phyloP scores from a whole-genome alignment of 1,284 basidiomycete genomes.

The Mrakiaceae sp. region DNA sequence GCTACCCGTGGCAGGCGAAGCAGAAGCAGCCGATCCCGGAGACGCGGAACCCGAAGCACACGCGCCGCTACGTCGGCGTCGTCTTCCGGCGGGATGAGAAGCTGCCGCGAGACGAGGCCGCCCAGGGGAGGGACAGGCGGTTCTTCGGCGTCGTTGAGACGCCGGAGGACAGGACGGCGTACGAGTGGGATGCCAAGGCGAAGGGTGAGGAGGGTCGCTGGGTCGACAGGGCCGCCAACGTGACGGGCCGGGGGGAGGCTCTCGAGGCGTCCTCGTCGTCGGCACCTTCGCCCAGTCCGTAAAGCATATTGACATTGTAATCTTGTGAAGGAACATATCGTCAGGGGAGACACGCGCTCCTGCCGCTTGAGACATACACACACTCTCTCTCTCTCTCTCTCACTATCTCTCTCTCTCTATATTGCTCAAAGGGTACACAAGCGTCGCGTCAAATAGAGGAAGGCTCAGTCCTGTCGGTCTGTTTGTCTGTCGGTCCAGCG shows the following conservation, averaged over 20 bases:
- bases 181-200: not conserved
- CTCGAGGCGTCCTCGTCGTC: too few relatives aligned
- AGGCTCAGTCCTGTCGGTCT: too few relatives aligned
- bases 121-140: slow-evolving; percentile 42
- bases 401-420: not conserved
- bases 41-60: slow-evolving; percentile 28
- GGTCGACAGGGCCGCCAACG: not conserved
- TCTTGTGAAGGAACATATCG: too few relatives aligned
- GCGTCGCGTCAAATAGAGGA: too few relatives aligned
- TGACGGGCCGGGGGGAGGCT: not conserved
- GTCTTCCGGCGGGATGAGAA: slow-evolving; percentile 65
- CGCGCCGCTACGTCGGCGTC: slow-evolving; percentile 67
- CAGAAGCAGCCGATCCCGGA: slow-evolving; percentile 18
- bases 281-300: too few relatives aligned
- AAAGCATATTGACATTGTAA: too few relatives aligned
- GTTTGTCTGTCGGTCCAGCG: too few relatives aligned
- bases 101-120: slow-evolving; percentile 65
- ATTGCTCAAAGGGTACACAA: not conserved
- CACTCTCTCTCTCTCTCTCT: not conserved
- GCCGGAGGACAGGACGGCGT: not conserved
- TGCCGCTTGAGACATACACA: too few relatives aligned
- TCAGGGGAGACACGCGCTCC: too few relatives aligned
- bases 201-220: not conserved
- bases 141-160: slow-evolving; percentile 27
- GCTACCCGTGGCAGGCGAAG: slow-evolving; percentile 45